Conservation (phyloP, 371 early-diverging fungal species). For the Mucor ambiguus region DNA sequence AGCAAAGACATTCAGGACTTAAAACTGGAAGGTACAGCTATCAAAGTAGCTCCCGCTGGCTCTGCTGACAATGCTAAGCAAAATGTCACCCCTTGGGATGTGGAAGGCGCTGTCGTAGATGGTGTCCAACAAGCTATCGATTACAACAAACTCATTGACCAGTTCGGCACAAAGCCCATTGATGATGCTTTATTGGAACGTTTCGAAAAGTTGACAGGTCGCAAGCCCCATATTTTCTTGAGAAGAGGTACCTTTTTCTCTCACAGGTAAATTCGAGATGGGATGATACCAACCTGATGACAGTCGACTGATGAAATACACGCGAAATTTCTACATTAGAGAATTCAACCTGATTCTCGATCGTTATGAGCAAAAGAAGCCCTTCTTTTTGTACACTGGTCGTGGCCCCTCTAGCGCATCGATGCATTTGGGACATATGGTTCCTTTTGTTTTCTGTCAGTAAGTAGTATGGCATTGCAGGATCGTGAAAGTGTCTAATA, state of each 20-base stretch:
- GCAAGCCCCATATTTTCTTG: constrained; percentile 85
- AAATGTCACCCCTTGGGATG: constrained; percentile 96
- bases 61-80: constrained; percentile 45
- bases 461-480: constrained; percentile 43
- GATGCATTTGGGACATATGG: constrained; percentile 99
- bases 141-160: constrained; percentile 92
- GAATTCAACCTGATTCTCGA: constrained; percentile 93
- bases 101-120: constrained; percentile 89
- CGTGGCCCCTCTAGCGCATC: constrained; percentile 96
- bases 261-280: constrained; percentile 80
- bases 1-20: constrained; percentile 10
- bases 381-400: constrained; percentile 99
- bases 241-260: constrained; percentile 97
- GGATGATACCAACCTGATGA: too few species aligned
- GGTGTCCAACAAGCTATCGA: constrained; percentile 92
- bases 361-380: constrained; percentile 90
- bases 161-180: constrained; percentile 94
- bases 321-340: constrained; percentile 44
- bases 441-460: constrained; percentile 99
- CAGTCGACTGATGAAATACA: neutral
- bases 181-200: constrained; percentile 78
- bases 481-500: neutral
- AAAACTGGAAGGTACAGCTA: constrained; percentile 14
- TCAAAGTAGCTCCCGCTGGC: constrained; percentile 11
- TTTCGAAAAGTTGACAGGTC: constrained; percentile 87